Conservation (phyloP, 2,329 filamentous ascomycete species). For the Reticulascus tulasneorum region DNA sequence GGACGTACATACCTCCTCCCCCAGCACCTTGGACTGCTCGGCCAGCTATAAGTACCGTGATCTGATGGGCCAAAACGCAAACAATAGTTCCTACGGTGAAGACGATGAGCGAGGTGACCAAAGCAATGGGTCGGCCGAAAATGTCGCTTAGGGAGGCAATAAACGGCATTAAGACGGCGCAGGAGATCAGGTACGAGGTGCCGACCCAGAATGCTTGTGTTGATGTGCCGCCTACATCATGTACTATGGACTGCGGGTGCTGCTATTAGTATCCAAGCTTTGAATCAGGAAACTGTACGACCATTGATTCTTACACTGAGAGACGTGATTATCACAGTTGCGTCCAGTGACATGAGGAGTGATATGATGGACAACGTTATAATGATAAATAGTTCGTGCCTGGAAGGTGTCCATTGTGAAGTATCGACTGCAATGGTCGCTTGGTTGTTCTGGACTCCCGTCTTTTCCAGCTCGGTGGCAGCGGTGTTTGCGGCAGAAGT, state of each 20-base stretch:
- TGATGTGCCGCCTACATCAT: slow-evolving; percentile 19
- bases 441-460: too few species aligned
- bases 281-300: neutral
- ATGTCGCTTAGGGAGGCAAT: slow-evolving; percentile 29
- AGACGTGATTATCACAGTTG: slow-evolving; percentile 13
- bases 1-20: slow-evolving; percentile 36
- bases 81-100: slow-evolving; percentile 40
- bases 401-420: slow-evolving; percentile 11
- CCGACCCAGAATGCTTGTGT: slow-evolving; percentile 25
- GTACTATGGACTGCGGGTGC: slow-evolving; percentile 17
- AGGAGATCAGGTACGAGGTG: slow-evolving; percentile 22
- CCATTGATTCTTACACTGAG: slow-evolving; percentile 8
- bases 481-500: too few species aligned
- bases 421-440: too few species aligned
- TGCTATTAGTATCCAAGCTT: neutral
- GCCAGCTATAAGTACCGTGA: slow-evolving; percentile 30
- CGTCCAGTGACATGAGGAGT: slow-evolving; percentile 12
- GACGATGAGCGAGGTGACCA: slow-evolving; percentile 29
- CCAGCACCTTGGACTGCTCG: slow-evolving; percentile 36
- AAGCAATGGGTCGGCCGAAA: slow-evolving; percentile 28
- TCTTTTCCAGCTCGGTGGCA: too few species aligned
- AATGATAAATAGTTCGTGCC: slow-evolving; percentile 12
- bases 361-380: slow-evolving; percentile 13
- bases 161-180: slow-evolving; percentile 23
- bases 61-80: slow-evolving; percentile 28